These are phyloP conservation scores for Cutaneotrichosporon dermatis DNA, from an alignment of 1,284 basidiomycete genomes.

Conservation along the genomic window DNA sequence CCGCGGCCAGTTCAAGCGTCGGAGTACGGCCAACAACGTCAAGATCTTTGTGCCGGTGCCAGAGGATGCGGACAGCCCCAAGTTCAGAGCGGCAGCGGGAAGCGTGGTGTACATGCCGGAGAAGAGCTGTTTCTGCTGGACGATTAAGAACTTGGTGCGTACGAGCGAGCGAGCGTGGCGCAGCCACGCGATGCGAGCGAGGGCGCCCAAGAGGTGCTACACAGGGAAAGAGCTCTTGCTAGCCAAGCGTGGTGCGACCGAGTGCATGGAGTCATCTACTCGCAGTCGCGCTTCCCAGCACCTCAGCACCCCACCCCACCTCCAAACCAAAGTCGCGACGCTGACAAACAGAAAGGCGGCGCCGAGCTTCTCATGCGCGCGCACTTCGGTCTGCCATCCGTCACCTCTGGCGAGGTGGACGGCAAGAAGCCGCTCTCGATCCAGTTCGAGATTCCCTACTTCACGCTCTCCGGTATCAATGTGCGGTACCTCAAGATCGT, in stretches of 20 bases:
- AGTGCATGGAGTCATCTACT: too few species aligned
- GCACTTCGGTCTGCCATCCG: constrained; percentile 88
- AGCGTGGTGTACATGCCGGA: constrained; percentile 92
- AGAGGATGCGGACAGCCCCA: constrained; percentile 96
- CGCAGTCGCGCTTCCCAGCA: too few species aligned
- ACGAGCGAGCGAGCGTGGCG: too few species aligned
- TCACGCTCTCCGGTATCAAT: constrained; percentile 94
- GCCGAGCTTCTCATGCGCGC: constrained; percentile 75
- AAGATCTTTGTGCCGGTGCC: constrained; percentile 98
- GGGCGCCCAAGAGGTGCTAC: too few species aligned
- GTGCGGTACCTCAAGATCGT: constrained; percentile 87
- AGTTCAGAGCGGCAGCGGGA: constrained; percentile 71
- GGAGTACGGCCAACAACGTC: constrained; percentile 96
- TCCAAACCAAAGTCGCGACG: neutral
- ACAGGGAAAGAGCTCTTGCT: too few species aligned
- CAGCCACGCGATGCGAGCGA: too few species aligned
- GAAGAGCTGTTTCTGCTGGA: constrained; percentile 95
- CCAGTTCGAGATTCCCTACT: constrained; percentile 82
- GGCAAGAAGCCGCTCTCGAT: constrained; percentile 92
- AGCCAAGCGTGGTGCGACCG: too few species aligned
- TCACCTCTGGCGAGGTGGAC: constrained; percentile 76
- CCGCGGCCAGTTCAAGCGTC: constrained; percentile 94
- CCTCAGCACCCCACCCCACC: too few species aligned
- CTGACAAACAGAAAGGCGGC: constrained; percentile 8
- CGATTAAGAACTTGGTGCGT: constrained; percentile 70